Conservation (phyloP, 352 stramenopile genomes). For the Plasmopara muralis region DNA sequence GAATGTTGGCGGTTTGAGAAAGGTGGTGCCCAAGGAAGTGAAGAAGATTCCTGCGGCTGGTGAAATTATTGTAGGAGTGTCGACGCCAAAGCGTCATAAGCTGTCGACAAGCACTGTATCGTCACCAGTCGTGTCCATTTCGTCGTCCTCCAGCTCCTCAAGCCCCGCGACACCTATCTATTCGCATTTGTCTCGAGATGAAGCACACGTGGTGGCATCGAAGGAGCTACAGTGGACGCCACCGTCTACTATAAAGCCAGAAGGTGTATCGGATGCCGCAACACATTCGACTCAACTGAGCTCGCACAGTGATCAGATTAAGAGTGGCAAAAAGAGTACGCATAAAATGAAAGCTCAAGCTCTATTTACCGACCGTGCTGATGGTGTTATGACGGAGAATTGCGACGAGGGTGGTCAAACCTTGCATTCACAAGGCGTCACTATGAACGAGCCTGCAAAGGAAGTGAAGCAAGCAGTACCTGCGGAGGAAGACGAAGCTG, state of each 20-base stretch:
- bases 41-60: conserved; percentile 2
- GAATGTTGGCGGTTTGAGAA: conserved; percentile 18
- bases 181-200: conserved; percentile 23
- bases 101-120: conserved; percentile 34
- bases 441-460: neutral
- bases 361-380: conserved; percentile 24
- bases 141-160: conserved; percentile 53
- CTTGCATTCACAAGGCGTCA: neutral
- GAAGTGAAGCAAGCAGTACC: conserved; percentile 9
- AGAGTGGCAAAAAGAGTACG: conserved; percentile 15
- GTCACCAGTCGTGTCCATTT: conserved; percentile 68
- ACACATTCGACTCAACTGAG: conserved; percentile 19
- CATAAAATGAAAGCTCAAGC: conserved; percentile 29
- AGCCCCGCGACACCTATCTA: conserved; percentile 64
- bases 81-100: conserved; percentile 30
- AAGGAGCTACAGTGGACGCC: conserved; percentile 60
- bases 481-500: conserved; percentile 15
- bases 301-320: conserved; percentile 10
- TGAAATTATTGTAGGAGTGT: conserved; percentile 11
- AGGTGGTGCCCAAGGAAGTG: conserved; percentile 4
- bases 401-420: neutral
- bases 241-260: conserved; percentile 12
- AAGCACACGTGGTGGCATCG: conserved; percentile 32
- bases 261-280: conserved; percentile 10
- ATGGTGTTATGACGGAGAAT: neutral